Conservation (phyloP, 2,329 filamentous ascomycete species). For the Thielaviopsis euricoi region DNA sequence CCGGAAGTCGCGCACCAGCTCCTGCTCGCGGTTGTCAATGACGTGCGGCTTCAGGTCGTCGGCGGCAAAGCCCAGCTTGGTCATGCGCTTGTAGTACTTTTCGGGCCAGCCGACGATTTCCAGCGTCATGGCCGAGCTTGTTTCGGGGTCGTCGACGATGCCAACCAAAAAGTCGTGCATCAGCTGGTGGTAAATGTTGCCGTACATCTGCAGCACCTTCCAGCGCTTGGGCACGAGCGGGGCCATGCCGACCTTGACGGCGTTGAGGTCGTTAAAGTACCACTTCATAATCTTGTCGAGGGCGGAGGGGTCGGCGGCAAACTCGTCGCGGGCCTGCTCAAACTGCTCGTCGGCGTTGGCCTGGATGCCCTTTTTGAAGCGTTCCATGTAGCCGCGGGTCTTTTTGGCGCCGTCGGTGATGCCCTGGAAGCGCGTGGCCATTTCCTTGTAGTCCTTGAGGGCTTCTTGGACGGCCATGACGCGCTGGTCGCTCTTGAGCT, state of each 20-base stretch:
- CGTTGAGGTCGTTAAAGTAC: conserved; percentile 97
- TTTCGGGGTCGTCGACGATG: conserved; percentile 67
- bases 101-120: conserved; percentile 90
- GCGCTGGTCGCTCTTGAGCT: conserved; percentile 90
- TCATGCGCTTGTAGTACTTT: conserved; percentile 94
- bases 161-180: conserved; percentile 89
- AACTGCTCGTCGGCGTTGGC: conserved; percentile 60
- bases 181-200: conserved; percentile 74
- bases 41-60: conserved; percentile 71
- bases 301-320: conserved; percentile 65
- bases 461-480: conserved; percentile 86
- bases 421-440: conserved; percentile 83
- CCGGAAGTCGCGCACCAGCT: conserved; percentile 85
- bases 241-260: conserved; percentile 84
- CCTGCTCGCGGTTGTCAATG: conserved; percentile 75
- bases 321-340: conserved; percentile 51
- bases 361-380: conserved; percentile 70
- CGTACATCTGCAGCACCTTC: conserved; percentile 86
- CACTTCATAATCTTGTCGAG: conserved; percentile 82
- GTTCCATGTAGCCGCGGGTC: conserved; percentile 89
- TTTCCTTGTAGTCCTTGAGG: conserved; percentile 86
- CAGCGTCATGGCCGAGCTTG: conserved; percentile 75
- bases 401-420: conserved; percentile 89
- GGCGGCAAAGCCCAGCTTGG: conserved; percentile 64
- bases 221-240: conserved; percentile 88